Percentiles rank a stretch among this genome's conserved stretches.
phyloP scores from a whole-genome alignment of 140 eudicot genomes.

The Senecio squalidus region DNA sequence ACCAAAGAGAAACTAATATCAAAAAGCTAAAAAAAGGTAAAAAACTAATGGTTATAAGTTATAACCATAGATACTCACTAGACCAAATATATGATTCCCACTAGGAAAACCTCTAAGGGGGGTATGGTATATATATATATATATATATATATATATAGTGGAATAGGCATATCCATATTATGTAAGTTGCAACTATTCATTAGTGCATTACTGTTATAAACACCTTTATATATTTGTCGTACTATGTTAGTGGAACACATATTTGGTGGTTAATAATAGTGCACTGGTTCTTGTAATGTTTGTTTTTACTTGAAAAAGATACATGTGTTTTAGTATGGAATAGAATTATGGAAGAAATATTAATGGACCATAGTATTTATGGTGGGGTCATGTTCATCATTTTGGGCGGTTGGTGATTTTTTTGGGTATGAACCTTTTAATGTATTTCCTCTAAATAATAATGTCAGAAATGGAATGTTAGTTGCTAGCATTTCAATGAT shows the following conservation, averaged over 20 bases:
- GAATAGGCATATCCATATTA: slow-evolving; percentile 11
- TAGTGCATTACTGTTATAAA: slow-evolving; percentile 33
- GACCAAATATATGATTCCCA: slow-evolving; percentile 12
- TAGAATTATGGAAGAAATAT: not conserved
- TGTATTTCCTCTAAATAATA: slow-evolving; percentile 1
- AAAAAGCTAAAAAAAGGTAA: not conserved
- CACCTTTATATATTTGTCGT: slow-evolving; percentile 24
- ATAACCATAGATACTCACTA: not conserved
- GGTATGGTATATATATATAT: no score
- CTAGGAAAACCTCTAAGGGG: slow-evolving; percentile 1
- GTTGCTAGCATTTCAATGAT: slow-evolving; percentile 24
- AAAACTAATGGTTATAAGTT: not conserved
- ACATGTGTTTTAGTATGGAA: slow-evolving; percentile 9
- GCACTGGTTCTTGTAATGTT: slow-evolving; percentile 3
- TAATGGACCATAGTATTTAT: slow-evolving; percentile 12
- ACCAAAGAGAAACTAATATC: slow-evolving; percentile 5
- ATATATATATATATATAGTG: no score
- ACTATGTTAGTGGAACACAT: slow-evolving; percentile 30
- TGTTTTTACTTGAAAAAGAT: slow-evolving; percentile 16
- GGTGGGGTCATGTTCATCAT: slow-evolving; percentile 25
- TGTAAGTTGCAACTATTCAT: slow-evolving; percentile 22
- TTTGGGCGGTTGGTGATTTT: slow-evolving; percentile 26
- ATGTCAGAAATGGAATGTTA: slow-evolving; percentile 11
- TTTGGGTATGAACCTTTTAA: not conserved
- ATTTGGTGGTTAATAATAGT: slow-evolving; percentile 17